Evolutionary conservation across 768 basidiomycete species (phyloP).

Genomic region (Ephemerocybe angulata): DNA sequence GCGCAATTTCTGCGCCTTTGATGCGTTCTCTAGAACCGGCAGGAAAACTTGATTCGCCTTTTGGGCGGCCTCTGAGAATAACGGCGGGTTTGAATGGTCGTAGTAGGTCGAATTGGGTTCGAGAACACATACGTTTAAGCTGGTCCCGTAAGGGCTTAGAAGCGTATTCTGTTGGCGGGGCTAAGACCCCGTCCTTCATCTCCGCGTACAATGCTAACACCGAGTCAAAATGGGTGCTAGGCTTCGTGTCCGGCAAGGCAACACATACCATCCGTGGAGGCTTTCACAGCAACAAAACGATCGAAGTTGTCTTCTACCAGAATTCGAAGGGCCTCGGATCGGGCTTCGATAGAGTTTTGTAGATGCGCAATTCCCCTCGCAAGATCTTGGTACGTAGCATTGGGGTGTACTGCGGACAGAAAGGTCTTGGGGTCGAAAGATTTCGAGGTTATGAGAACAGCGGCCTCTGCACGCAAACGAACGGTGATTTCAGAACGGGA

Average conservation of each 20-base stretch:
- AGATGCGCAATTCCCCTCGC: conserved; percentile 72
- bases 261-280: conserved; percentile 82
- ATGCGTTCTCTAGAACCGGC: conserved; percentile 91
- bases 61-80: conserved; percentile 71
- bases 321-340: conserved; percentile 91
- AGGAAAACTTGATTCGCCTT: conserved; percentile 96
- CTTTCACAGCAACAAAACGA: conserved; percentile 95
- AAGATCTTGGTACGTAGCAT: conserved; percentile 92
- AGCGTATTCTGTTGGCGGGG: conserved; percentile 73
- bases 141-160: conserved; percentile 79
- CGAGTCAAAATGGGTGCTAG: conserved; percentile 8
- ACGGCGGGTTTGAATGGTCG: conserved; percentile 4
- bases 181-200: conserved; percentile 87
- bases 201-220: conserved; percentile 77
- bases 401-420: conserved; percentile 86
- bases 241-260: conserved; percentile 1
- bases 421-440: conserved; percentile 95
- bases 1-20: conserved; percentile 89
- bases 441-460: conserved; percentile 85
- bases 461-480: conserved; percentile 50
- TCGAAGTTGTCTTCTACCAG: conserved; percentile 98
- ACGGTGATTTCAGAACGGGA: not conserved
- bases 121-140: conserved; percentile 64
- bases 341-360: conserved; percentile 76
- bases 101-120: not conserved